Base-by-base conservation (phyloP, 805 yeast genomes). In the Hanseniaspora clermontiae region DNA sequence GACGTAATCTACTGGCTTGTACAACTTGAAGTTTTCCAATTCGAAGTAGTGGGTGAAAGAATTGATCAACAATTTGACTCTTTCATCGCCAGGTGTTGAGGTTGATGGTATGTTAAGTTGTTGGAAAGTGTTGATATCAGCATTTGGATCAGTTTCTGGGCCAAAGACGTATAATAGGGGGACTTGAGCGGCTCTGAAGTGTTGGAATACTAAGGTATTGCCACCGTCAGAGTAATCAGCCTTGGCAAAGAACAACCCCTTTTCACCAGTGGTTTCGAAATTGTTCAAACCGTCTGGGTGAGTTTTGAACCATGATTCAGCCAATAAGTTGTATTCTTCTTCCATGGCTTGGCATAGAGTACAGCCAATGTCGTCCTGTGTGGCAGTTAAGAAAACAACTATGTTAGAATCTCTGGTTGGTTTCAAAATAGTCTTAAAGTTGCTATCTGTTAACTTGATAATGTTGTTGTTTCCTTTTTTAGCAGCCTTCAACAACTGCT, bases 351-450 rank as follows among this genome's bases (percentile, higher is more conserved):
- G 62, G 75, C 98, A 93, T 52, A 86, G 72, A 1, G 73, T 72
- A 72, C 98, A 93, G 12, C 86, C 87, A 64, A 90, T 77, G 59
- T 79, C 79, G 1, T 87, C 75, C 50, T 82, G 76, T 10, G 83
- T 77, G 2, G 97, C 88, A 0, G 96, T 85, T 59, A 91, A 70
- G 57, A 83, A 74, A 12, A 85, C 74, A n/a, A 86, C 65, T 40
- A 84, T 76, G 67, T 79, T 81, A 63, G 87, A 88, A 43, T 77
- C 78, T 64, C 91, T 76, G 24, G 81, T 78, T 5, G 87, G 87
- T 29, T 71, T 71, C 56, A 87, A 70, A 20, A 83, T 65, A 15
- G 71, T 68, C 60, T 78, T 74, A 65, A 72, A 85, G 66, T 82
- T 87, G 48, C 68, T 68, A 63, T 82, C 88, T n/a, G 77, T 80